Base-by-base conservation (phyloP, 345 rosid species). In the Aegle marmelos region DNA sequence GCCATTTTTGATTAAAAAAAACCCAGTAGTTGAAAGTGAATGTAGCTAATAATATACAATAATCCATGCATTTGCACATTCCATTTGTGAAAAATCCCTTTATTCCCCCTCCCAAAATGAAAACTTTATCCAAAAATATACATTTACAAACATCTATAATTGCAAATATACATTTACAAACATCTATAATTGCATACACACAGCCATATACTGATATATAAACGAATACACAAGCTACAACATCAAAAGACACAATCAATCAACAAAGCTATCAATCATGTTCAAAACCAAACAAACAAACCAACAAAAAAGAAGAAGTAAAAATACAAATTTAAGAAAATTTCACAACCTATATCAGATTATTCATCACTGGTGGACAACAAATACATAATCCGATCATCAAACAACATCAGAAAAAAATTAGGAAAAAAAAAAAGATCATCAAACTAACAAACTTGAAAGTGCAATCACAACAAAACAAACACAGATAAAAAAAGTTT, bases 311-410 rank as follows among this genome's bases (percentile, higher is more conserved):
- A 37, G n/a, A 31, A 31, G 33, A 39, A 2, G 2, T 5, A 5
- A 21, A 67, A 63, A 75, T 9, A 2, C 70, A 39, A 77, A 13
- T 50, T 54, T 30, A 9, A 30, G 65, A 79, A 30, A 9, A 16
- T 34, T 37, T 17, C 16, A 27, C 11, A 53, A 62, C 72, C 60
- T 27, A 36, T 79, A 79, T 60, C 76, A 45, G 66, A 68, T 62
- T 66, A 54, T 31, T 41, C 62, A 68, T 54, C 61, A 77, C 24
- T 39, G 7, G 17, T 53, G 67, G 73, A 33, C 27, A 79, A 72
- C 77, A 45, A 76, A 68, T 66, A 36, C 8, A 10, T 17, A 73
- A 28, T 41, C 86, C 75, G 76, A 90, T 86, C 88, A 84, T 83
- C 82, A 57, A 73, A 70, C 73, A 76, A 63, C 65, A 73, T 41